These are phyloP conservation scores for Fusarium concolor DNA, from an alignment of 2,329 filamentous ascomycete genomes.

Conservation along the genomic window DNA sequence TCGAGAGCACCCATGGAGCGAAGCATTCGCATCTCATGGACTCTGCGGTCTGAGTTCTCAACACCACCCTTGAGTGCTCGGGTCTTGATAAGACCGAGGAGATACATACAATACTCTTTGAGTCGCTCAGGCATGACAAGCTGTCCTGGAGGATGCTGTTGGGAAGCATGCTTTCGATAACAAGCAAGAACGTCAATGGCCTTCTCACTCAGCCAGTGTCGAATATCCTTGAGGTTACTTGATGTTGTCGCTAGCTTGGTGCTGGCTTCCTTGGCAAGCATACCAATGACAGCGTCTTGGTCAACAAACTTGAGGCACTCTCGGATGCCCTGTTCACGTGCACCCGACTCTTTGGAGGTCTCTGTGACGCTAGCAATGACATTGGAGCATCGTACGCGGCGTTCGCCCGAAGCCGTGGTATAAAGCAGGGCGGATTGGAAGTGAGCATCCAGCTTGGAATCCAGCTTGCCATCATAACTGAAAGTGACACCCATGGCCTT, in stretches of 20 bases:
- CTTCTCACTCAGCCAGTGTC: slow-evolving; percentile 86
- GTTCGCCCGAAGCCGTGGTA: slow-evolving; percentile 88
- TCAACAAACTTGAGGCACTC: slow-evolving; percentile 94
- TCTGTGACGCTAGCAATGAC: slow-evolving; percentile 93
- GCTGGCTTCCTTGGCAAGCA: slow-evolving; percentile 93
- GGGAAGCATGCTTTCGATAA: slow-evolving; percentile 91
- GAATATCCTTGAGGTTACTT: slow-evolving; percentile 84
- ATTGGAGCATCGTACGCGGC: slow-evolving; percentile 92
- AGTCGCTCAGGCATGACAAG: slow-evolving; percentile 95
- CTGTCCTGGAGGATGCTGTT: slow-evolving; percentile 88
- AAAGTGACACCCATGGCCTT: slow-evolving; percentile 94
- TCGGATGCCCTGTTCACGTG: slow-evolving; percentile 67
- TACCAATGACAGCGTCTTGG: slow-evolving; percentile 89
- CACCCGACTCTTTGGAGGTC: slow-evolving; percentile 55
- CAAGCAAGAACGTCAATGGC: slow-evolving; percentile 91
- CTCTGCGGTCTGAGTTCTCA: slow-evolving; percentile 89
- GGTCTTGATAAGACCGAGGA: slow-evolving; percentile 88
- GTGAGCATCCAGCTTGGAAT: slow-evolving; percentile 94
- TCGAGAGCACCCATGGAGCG: slow-evolving; percentile 88
- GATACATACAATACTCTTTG: slow-evolving; percentile 97
- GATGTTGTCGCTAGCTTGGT: slow-evolving; percentile 80
- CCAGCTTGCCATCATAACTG: slow-evolving; percentile 96
- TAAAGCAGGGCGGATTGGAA: slow-evolving; percentile 97
- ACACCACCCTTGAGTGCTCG: slow-evolving; percentile 93
- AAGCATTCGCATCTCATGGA: slow-evolving; percentile 92